Evolutionary conservation across 805 yeast genomes (phyloP).

Genomic region (Hanseniaspora jakobsenii): DNA sequence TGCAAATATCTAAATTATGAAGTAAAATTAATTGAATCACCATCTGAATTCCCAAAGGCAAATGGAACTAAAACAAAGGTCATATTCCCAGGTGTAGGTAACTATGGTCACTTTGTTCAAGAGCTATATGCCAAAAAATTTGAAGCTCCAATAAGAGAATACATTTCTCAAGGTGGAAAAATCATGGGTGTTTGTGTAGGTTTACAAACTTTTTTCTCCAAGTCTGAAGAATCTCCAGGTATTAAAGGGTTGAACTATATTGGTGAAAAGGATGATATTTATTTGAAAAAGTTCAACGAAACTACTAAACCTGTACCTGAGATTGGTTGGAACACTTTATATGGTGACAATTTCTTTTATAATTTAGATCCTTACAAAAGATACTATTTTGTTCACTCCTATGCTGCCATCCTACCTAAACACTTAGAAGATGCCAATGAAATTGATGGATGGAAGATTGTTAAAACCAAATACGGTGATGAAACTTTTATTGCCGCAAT

Average conservation of each 20-base stretch:
- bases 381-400: constrained; percentile 92
- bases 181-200: constrained; percentile 98
- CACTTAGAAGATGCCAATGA: constrained; percentile 27
- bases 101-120: constrained; percentile 84
- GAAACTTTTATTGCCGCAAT: constrained; percentile 78
- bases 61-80: constrained; percentile 40
- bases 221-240: constrained; percentile 62
- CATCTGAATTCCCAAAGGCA: constrained; percentile 40
- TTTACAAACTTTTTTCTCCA: constrained; percentile 66
- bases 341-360: constrained; percentile 34
- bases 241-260: constrained; percentile 52
- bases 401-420: constrained; percentile 55
- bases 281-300: constrained; percentile 49
- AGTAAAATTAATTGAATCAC: constrained; percentile 45
- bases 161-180: constrained; percentile 67
- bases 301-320: constrained; percentile 78
- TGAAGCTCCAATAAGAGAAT: constrained; percentile 50
- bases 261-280: constrained; percentile 29
- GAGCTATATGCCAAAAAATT: constrained; percentile 52
- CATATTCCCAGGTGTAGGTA: constrained; percentile 94
- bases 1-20: constrained; percentile 64
- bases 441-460: constrained; percentile 55
- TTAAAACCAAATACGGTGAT: constrained; percentile 59
- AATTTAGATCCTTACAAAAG: constrained; percentile 56
- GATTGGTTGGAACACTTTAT: constrained; percentile 80